These are phyloP conservation scores for Chrysosporium queenslandicum DNA, from an alignment of 2,329 filamentous ascomycete species.

Conservation along the genomic window DNA sequence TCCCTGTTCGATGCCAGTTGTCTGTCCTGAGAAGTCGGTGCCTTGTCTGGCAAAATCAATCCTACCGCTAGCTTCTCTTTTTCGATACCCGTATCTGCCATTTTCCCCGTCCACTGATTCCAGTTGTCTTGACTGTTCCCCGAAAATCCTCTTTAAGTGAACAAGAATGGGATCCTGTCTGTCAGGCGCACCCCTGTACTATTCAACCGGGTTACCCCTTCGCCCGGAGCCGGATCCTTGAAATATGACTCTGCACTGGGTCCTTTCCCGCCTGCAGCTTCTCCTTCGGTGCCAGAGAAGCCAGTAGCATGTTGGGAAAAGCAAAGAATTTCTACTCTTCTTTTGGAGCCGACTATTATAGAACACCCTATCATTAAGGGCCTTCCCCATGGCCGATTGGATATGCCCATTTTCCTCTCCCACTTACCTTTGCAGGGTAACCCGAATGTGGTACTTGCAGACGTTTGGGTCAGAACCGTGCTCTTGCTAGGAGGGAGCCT, in stretches of 20 bases:
- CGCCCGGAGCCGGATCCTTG: conserved; percentile 6
- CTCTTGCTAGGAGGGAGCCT: not conserved
- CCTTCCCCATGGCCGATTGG: not conserved
- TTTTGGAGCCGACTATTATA: not conserved
- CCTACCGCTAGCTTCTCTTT: not conserved
- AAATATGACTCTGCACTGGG: not conserved
- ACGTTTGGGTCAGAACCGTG: not conserved
- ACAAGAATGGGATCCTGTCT: not conserved
- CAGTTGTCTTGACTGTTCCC: not conserved
- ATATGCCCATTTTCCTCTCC: not conserved
- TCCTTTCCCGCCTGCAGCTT: conserved; percentile 1
- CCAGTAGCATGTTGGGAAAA: not conserved
- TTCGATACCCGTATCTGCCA: not conserved
- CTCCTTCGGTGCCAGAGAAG: not conserved
- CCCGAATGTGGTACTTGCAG: not conserved
- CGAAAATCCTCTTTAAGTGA: not conserved
- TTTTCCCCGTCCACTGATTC: not conserved
- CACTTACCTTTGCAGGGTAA: not conserved
- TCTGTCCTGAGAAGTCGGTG: not conserved
- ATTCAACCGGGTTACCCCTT: conserved; percentile 8
- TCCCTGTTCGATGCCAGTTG: not conserved
- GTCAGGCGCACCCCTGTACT: conserved; percentile 2
- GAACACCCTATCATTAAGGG: not conserved
- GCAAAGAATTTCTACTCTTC: no score
- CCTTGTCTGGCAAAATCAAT: not conserved